Base-by-base conservation (phyloP, 2,329 filamentous ascomycete species). In the Aspergillus ochraceus region DNA sequence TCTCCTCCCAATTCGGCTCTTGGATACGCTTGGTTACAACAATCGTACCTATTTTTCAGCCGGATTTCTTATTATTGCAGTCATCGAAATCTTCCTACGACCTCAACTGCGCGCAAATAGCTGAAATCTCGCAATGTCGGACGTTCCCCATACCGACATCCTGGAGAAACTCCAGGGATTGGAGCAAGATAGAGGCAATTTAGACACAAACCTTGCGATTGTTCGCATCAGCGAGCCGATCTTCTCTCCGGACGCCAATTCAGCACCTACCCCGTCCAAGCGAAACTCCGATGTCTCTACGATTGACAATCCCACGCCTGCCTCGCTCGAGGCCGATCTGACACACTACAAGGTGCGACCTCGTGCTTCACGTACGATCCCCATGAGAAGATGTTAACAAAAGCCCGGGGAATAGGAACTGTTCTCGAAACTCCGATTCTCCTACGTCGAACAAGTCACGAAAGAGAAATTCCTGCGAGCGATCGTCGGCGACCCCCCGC, bases 401-500 rank as follows among this genome's bases (percentile, higher is more conserved):
- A 65, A 57, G 9, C 5, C 2, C 54, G 10, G 11, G 14, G 51
- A 49, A 14, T 65, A 87, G 79, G 93, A 97, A 77, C 86, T 98
- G 20, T 99, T 98, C 77, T 90, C 92, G 47, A 98, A 99, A 79
- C 84, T 98, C 45, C 91, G 94, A 68, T 98, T 98, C 81, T 96
- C 91, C 65, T 98, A 98, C 77, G 90, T 97, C 68, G 95, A 99
- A 78, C 95, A 98, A 81, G 92, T 98, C 63, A 98, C 94, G 49
- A 99, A 98, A 78, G 95, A 99, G 76, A 96, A 97, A 71, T 98
- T 97, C 76, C 88, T 99, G 57, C 91, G 92, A 66, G 89, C 91
- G 64, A 96, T 98, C 68, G 92, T 96, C 17, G 92, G 91, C 64
- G 91, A 97, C 64, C 92, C 93, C 52, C 95, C 94, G 0, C 83